Conservation (phyloP, 192 early-diverging fungal genomes). For the Coemansia reversa region DNA sequence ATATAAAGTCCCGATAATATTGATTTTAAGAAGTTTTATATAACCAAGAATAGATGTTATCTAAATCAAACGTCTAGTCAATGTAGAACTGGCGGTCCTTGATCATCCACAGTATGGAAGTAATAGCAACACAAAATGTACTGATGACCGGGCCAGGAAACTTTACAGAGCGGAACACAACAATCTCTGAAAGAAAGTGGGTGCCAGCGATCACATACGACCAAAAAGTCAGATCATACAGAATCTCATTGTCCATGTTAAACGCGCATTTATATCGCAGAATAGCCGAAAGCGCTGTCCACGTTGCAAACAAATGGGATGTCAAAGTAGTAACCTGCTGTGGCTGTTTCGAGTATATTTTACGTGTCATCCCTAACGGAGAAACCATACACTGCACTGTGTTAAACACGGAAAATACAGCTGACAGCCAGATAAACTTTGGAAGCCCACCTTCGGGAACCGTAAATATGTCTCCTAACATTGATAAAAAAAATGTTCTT, state of each 20-base stretch:
- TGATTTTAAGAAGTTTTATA: not conserved
- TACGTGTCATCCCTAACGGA: slow-evolving; percentile 65
- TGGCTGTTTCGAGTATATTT: slow-evolving; percentile 65
- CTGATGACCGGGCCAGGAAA: slow-evolving; percentile 64
- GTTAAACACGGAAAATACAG: slow-evolving; percentile 79
- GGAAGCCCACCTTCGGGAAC: slow-evolving; percentile 57
- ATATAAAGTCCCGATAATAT: too few relatives aligned
- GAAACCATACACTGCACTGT: slow-evolving; percentile 80
- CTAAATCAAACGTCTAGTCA: slow-evolving; percentile 4
- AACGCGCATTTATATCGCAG: slow-evolving; percentile 85
- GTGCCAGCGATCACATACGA: slow-evolving; percentile 70
- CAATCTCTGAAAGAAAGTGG: slow-evolving; percentile 68
- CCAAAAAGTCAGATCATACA: slow-evolving; percentile 57
- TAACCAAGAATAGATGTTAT: not conserved
- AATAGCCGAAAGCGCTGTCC: slow-evolving; percentile 80
- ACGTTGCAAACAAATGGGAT: slow-evolving; percentile 81
- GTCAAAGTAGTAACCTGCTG: slow-evolving; percentile 75
- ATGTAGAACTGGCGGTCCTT: slow-evolving; percentile 42
- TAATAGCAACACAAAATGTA: slow-evolving; percentile 67
- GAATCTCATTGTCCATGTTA: slow-evolving; percentile 65
- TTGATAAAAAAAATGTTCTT: too few relatives aligned
- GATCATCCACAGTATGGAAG: slow-evolving; percentile 50
- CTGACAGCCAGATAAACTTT: slow-evolving; percentile 73
- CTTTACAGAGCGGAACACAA: slow-evolving; percentile 63
- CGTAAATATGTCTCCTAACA: slow-evolving; percentile 36